Percentiles rank a stretch among this genome's conserved stretches.
These are phyloP conservation scores for Clitopilus passeckerianus DNA, from an alignment of 768 basidiomycete genomes.

Conservation along the genomic window DNA sequence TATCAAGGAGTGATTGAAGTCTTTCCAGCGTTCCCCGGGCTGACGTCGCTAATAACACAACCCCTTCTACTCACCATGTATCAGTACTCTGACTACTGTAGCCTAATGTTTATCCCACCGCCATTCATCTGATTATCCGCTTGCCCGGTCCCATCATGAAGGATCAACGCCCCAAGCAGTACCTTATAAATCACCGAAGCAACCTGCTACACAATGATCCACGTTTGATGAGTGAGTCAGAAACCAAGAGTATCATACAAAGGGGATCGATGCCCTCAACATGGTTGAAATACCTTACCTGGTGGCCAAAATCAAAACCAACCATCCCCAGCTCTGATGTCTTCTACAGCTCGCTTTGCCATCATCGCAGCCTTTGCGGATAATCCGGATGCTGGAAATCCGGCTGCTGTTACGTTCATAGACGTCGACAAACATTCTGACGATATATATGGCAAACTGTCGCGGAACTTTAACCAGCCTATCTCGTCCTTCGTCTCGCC, in stretches of 20 bases:
- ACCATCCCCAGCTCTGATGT: slow-evolving; percentile 7
- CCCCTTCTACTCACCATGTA: background rate
- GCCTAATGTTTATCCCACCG: background rate
- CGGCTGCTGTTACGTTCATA: slow-evolving; percentile 35
- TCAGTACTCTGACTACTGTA: background rate
- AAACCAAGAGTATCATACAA: background rate
- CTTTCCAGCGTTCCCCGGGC: background rate
- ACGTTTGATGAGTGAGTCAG: background rate
- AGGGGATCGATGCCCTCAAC: too few species aligned
- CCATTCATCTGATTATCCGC: background rate
- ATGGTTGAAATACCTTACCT: background rate
- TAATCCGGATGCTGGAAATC: slow-evolving; percentile 37
- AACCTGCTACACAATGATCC: background rate
- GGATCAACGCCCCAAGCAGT: background rate
- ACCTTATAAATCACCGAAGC: background rate
- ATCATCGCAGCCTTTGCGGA: slow-evolving; percentile 40
- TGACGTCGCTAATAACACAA: background rate
- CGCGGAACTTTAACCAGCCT: slow-evolving; percentile 42
- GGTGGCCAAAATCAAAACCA: background rate
- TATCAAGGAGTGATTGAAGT: slow-evolving; percentile 16
- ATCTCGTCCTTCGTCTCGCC: slow-evolving; percentile 30
- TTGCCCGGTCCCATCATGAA: background rate
- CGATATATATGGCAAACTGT: slow-evolving; percentile 25
- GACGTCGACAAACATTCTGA: slow-evolving; percentile 18
- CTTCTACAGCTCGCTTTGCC: slow-evolving; percentile 23